phyloP scores from a whole-genome alignment of 73 alveolate genomes.

The Paramecium pentaurelia region DNA sequence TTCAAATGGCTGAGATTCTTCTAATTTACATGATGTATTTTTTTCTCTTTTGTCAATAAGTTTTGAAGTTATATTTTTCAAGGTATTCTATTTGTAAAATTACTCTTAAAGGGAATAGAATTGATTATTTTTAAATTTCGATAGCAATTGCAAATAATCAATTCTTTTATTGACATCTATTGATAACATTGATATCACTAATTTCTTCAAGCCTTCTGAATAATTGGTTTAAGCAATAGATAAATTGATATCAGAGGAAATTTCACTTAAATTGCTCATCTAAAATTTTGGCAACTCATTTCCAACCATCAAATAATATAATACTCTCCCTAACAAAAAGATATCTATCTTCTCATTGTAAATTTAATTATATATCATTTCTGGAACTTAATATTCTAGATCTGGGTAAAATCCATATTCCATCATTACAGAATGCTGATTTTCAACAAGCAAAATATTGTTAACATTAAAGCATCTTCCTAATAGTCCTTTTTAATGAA shows the following conservation, averaged over 20 bases:
- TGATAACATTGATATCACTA: neutral
- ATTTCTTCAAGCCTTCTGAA: neutral
- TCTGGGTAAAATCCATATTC: neutral
- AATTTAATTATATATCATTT: neutral
- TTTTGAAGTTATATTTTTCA: neutral
- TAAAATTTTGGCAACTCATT: neutral
- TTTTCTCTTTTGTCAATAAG: neutral
- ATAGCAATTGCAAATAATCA: neutral
- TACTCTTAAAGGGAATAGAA: neutral
- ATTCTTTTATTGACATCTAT: neutral
- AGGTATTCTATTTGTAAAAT: neutral
- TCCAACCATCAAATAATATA: neutral
- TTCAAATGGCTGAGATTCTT: neutral
- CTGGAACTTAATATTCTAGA: neutral
- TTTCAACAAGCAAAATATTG: neutral
- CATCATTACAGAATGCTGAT: neutral
- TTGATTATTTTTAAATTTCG: neutral
- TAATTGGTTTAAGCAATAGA: neutral
- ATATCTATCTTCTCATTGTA: neutral
- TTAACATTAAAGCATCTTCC: slow-evolving; percentile 8
- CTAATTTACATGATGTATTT: neutral
- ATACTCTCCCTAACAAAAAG: neutral
- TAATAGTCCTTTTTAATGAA: neutral
- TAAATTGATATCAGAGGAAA: neutral
- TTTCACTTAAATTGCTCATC: neutral